Base-by-base conservation (phyloP, 2,329 filamentous ascomycete genomes). In the Aspergillus jensenii region DNA sequence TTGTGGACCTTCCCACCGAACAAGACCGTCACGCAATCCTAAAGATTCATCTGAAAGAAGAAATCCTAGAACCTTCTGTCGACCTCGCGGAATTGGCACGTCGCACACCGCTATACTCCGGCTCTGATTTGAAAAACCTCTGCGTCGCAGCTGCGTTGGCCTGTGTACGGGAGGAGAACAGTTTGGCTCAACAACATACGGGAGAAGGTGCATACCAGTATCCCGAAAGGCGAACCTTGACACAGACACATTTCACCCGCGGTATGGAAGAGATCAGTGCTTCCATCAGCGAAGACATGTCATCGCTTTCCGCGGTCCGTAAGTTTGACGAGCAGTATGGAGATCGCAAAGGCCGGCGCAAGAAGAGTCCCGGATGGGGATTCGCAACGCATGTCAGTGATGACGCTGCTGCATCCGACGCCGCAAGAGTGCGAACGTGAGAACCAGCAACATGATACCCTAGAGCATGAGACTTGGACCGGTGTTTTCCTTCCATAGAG, bases 291-390 rank as follows among this genome's bases (percentile, higher is more conserved):
- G 93, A 97, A 74, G 93, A 99, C 69, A 98, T 97, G 93, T 82
- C 86, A 49, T 91, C 87, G 33, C 79, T 99, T 61, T 85, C 86
- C 63, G 90, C 90, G 12, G 96, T 99, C 67, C 85, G 91, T 67
- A 96, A 96, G 76, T 99, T 98, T 70, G 95, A 99, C 71, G 91
- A 96, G 76, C 90, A 93, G 73, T 99, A 93, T 72, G 93, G 95
- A 25, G 92, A 96, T 71, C 84, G 88, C 37, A 88, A 86, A 68
- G 85, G 83, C 1, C 84, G 84, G 65, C 83, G 85, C 69, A 85
- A 84, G 71, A 87, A 84, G 74, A 85, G 74, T 25, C 65, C 72
- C 9, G 76, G 77, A 1, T 82, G 80, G 72, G 83, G 83, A 3
- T 85, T 85, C 65, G 72, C 69, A 48, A 72, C 73, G 19, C 74